Evolutionary conservation across 2,329 filamentous ascomycete species (phyloP), one percentile per base, ranked within the genome.

Genomic region (Catunica adiposa): DNA sequence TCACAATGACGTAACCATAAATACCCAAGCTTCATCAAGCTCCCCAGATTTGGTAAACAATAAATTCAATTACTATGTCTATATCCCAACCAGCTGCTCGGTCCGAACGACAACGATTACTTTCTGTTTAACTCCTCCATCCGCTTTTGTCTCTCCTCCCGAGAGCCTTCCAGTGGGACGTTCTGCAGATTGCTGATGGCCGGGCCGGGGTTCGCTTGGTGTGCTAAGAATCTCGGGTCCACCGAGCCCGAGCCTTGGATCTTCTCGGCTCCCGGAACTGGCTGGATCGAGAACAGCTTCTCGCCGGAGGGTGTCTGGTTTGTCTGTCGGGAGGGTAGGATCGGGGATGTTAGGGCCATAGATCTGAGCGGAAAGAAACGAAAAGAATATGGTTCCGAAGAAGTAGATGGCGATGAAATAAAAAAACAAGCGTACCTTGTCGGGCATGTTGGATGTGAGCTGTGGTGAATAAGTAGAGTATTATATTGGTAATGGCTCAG

Each of bases 91-190:
- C 20, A 44, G 8, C 5, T n/a, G 5, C 40, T 22, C 2, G 11
- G 40, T 44, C 40, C 20, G 15, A 44, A 44, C 8, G n/a, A n/a
- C n/a, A 3, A 44, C 40, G 2, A 44, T 7, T 67, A 69, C 64
- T 83, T 58, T 47, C 59, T 79, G 72, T 86, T 86, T 66, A 87
- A 62, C 63, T 78, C 78, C 65, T 80, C 71, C 59, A 79, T 80
- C 66, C 78, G 81, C 11, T 76, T 79, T 63, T 75, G 71, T 55
- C 83, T 76, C 63, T 87, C 83, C 65, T 84, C 82, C 68, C 83
- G 84, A 58, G 76, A 79, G 15, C 78, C 80, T 69, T 82, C 78
- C 65, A 76, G 65, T 53, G 75, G 65, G 34, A 68, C 67, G 15
- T 73, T 73, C 69, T 80, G 73, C 59, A 74, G 70, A 14, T 40